Percentiles rank a stretch among this genome's conserved stretches.
These are phyloP conservation scores for Fusarium devonianum DNA, from an alignment of 2,329 filamentous ascomycete species.

Conservation along the genomic window DNA sequence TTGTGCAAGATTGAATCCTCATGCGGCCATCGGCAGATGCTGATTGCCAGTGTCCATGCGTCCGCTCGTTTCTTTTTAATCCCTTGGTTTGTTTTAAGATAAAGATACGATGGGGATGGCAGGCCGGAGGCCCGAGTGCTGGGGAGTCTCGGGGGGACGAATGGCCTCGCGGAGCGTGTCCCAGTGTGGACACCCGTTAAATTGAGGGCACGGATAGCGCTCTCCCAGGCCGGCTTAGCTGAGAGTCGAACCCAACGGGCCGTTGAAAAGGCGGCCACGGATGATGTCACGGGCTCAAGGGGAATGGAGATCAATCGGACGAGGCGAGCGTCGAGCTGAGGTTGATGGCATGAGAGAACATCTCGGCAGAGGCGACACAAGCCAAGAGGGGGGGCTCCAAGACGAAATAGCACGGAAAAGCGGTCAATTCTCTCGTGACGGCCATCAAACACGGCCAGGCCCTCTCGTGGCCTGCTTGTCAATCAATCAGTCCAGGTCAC, in stretches of 20 bases:
- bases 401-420: slow-evolving; percentile 8
- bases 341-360: no score
- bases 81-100: no score
- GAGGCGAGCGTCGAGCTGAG: no score
- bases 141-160: slow-evolving; percentile 20
- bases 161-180: slow-evolving; percentile 33
- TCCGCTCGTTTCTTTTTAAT: background rate
- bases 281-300: background rate
- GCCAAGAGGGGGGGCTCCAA: no score
- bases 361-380: background rate
- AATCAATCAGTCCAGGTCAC: background rate
- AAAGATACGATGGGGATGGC: background rate
- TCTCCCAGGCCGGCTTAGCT: no score
- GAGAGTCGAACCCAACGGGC: slow-evolving; percentile 9
- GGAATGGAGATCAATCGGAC: background rate
- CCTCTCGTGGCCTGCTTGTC: background rate
- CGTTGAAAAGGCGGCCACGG: slow-evolving; percentile 13
- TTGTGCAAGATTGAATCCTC: slow-evolving; percentile 31
- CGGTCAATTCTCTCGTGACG: slow-evolving; percentile 19
- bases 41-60: background rate
- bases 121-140: background rate
- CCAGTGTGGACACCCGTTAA: slow-evolving; percentile 33
- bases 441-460: background rate
- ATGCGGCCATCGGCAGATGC: slow-evolving; percentile 21
- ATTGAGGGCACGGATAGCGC: slow-evolving; percentile 26